Percentiles rank a stretch among this genome's conserved stretches.
Conservation (phyloP, 352 stramenopile species). For the Halophytophthora polymorphica region DNA sequence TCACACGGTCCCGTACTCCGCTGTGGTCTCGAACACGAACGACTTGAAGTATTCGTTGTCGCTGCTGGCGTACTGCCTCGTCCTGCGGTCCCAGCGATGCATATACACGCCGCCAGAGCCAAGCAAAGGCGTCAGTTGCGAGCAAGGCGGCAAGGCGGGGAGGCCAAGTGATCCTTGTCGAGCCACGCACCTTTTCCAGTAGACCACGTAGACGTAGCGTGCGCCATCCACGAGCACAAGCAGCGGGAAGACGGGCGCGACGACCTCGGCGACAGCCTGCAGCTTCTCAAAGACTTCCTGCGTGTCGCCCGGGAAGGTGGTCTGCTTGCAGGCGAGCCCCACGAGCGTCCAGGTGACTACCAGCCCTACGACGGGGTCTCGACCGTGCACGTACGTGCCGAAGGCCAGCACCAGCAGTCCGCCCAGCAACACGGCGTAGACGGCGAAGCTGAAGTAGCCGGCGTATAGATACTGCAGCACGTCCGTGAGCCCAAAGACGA, state of each 20-base stretch:
- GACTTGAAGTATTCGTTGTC: constrained; percentile 48
- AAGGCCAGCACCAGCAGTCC: constrained; percentile 43
- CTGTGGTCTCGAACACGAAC: constrained; percentile 43
- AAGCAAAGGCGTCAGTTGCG: no score
- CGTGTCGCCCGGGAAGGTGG: constrained; percentile 35
- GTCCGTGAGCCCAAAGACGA: constrained; percentile 40
- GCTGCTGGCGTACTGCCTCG: neutral
- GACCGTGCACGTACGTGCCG: constrained; percentile 42
- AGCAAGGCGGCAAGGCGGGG: no score
- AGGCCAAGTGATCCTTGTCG: no score
- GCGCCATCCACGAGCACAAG: constrained; percentile 39
- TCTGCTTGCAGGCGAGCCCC: constrained; percentile 35
- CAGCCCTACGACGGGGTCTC: constrained; percentile 46
- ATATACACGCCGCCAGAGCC: no score
- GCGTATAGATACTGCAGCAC: constrained; percentile 48
- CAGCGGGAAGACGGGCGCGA: constrained; percentile 42
- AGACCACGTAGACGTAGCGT: constrained; percentile 42
- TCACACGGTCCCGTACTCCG: constrained; percentile 56
- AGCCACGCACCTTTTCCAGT: constrained; percentile 44
- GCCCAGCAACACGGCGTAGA: constrained; percentile 41
- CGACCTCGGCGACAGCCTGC: constrained; percentile 40
- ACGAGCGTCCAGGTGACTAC: constrained; percentile 46
- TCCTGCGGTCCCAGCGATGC: no score
- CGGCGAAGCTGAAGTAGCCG: constrained; percentile 40
- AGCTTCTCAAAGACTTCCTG: constrained; percentile 46